Evolutionary conservation across 2,329 filamentous ascomycete species (phyloP), one percentile per base, ranked within the genome.

Genomic region (Botrytis paeoniae): DNA sequence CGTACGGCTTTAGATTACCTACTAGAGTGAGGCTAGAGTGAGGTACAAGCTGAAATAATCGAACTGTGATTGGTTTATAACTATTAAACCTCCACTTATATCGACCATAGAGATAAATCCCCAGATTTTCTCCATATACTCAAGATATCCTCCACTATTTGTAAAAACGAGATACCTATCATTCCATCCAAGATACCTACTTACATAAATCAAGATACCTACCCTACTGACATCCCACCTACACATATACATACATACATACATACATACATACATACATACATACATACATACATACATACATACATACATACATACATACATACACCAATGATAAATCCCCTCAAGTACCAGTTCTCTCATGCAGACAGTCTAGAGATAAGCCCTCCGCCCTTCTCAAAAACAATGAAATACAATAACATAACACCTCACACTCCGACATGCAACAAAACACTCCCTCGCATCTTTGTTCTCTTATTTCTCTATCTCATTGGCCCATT

Each of bases 381-480:
- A 57, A 57, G 51, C 20, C 43, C 35, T 37, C 32, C 64, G 6
- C 29, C 16, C 29, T 45, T 35, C 63, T 45, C 37, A 29, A n/a
- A 37, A 3, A n/a, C 60, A 12, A n/a, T 18, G 35, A 63, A 43
- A 63, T 41, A 63, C 66, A 59, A 69, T 69, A 69, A 69, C 66
- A 69, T 69, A 69, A 69, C n/a, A 69, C n/a, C 51, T 41, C n/a
- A 12, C 25, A 22, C 25, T 45, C 48, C 10, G 66, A 69, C 37
- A 69, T 69, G 66, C 66, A 69, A 69, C 66, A 69, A 69, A 69
- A 59, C 12, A 16, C 6, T 4, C 2, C 25, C 12, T 59, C 9
- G 6, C 14, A 41, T 59, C 37, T 57, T 9, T 29, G n/a, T 8
- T 32, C n/a, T 18, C 25, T 20, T n/a, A 18, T n/a, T 62, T 62